Conservation (phyloP, 768 basidiomycete genomes). For the Arthromyces matolae region DNA sequence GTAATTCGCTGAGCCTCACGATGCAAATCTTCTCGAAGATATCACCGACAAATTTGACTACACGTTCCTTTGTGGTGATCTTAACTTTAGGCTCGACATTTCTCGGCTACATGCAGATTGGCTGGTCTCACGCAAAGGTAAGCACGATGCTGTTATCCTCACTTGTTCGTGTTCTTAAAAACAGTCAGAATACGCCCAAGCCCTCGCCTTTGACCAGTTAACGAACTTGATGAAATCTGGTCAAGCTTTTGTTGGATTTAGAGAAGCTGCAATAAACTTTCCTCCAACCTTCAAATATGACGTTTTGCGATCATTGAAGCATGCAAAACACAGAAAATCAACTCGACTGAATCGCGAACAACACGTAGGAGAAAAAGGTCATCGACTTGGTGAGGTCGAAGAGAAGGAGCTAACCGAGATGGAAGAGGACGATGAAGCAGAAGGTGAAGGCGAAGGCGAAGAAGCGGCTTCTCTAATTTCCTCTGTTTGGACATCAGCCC, state of each 20-base stretch:
- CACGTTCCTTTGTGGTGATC: conserved; percentile 85
- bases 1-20: background rate
- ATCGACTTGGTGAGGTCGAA: conserved; percentile 34
- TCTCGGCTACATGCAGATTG: conserved; percentile 92
- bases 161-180: background rate
- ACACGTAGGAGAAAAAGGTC: conserved; percentile 30
- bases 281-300: conserved; percentile 95
- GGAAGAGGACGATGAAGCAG: conserved; percentile 37
- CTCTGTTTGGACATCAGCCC: conserved; percentile 45
- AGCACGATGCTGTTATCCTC: background rate
- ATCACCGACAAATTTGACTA: conserved; percentile 87
- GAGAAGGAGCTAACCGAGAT: conserved; percentile 32
- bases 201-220: conserved; percentile 88
- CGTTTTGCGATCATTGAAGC: conserved; percentile 58
- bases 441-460: conserved; percentile 34
- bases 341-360: conserved; percentile 35
- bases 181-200: conserved; percentile 70
- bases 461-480: conserved; percentile 53
- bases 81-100: conserved; percentile 88
- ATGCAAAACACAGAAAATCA: conserved; percentile 36
- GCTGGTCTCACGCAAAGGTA: conserved; percentile 80
- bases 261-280: conserved; percentile 78
- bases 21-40: conserved; percentile 49
- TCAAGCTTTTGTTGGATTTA: conserved; percentile 71
- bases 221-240: conserved; percentile 69